Percentiles rank a stretch among this genome's conserved stretches.
These are phyloP conservation scores for Pyrrhoderma lamaoense DNA, from an alignment of 1,284 basidiomycete species.

Conservation along the genomic window DNA sequence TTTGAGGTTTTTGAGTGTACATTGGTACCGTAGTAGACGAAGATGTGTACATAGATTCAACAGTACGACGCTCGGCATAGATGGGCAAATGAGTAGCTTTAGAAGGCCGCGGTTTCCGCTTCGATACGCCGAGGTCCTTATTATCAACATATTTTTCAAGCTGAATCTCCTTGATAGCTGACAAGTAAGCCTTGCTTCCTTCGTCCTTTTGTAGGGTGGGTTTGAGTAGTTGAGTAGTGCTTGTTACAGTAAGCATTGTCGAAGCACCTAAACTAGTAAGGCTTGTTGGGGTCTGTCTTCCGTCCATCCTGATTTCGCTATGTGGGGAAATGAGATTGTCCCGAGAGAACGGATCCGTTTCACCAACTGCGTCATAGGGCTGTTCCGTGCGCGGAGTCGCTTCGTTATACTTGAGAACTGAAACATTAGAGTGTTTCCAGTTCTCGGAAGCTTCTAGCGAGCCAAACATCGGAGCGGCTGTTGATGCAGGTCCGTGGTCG, in stretches of 20 bases:
- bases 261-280: constrained; percentile 8
- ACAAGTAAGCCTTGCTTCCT: background rate
- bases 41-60: too few relatives aligned
- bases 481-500: constrained; percentile 7
- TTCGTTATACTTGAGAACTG: background rate
- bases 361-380: background rate
- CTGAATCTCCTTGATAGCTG: too few relatives aligned
- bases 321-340: background rate
- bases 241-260: constrained; percentile 11
- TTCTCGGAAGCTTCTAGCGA: background rate
- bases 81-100: too few relatives aligned
- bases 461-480: background rate
- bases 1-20: too few relatives aligned
- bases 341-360: background rate
- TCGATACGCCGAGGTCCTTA: too few relatives aligned
- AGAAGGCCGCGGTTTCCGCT: too few relatives aligned
- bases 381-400: background rate
- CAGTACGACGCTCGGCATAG: too few relatives aligned
- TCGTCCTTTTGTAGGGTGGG: background rate
- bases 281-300: constrained; percentile 8
- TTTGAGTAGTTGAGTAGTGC: constrained; percentile 7
- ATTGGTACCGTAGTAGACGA: too few relatives aligned
- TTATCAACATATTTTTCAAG: too few relatives aligned
- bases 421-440: background rate
- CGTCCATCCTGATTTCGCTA: background rate